phyloP scores from a whole-genome alignment of 345 rosid species.

The Syzygium aromaticum region DNA sequence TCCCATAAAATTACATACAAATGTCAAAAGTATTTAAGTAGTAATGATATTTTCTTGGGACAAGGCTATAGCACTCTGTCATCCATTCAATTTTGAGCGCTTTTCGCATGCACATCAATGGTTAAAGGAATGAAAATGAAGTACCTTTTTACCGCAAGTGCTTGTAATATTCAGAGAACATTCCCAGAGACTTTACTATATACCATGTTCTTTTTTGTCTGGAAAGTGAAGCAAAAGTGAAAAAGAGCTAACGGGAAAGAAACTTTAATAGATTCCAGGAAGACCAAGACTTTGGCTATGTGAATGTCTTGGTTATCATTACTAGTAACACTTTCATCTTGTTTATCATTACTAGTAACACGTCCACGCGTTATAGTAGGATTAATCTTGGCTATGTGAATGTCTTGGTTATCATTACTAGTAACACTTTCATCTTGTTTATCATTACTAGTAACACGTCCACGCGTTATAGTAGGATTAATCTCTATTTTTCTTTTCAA shows the following conservation, averaged over 20 bases:
- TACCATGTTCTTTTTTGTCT: neutral
- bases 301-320: neutral
- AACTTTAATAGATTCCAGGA: neutral
- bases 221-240: neutral
- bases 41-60: neutral
- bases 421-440: neutral
- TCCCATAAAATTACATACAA: rapidly evolving
- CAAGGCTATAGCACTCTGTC: neutral
- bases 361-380: rapidly evolving
- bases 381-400: neutral
- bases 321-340: neutral
- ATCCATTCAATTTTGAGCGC: neutral
- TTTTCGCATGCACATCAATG: neutral
- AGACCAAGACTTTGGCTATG: neutral
- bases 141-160: neutral
- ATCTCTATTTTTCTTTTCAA: neutral
- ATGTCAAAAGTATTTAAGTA: neutral
- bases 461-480: too few species aligned
- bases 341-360: neutral
- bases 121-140: neutral
- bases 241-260: neutral
- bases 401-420: neutral
- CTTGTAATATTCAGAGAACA: neutral
- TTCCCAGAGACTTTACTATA: neutral
- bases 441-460: neutral